Base-by-base conservation (phyloP, 257 asterid genomes). In the Rubia yunnanensis region DNA sequence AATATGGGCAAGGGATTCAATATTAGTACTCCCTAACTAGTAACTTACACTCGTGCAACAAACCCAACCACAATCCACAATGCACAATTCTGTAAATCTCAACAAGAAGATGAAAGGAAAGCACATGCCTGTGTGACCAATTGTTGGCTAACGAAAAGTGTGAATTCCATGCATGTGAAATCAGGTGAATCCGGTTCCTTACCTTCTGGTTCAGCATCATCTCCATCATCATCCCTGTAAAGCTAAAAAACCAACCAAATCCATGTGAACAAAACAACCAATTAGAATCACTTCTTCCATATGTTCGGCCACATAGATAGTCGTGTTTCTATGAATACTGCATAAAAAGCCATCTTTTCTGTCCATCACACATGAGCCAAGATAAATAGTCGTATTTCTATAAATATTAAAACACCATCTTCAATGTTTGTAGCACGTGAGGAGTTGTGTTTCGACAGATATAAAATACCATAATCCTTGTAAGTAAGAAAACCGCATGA, bases 11-110 rank as follows among this genome's bases (percentile, higher is more conserved):
- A 44, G 50, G 50, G 50, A 44, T 44, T 15, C 50, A 44, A 15
- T 44, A 3, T 20, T 14, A 44, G n/a, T 14, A 44, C 50, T 13
- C 20, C 50, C 50, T 44, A 44, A 44, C 65, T 61, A 4, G 66
- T 61, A 35, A 35, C 31, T n/a, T 20, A 46, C 48, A 61, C 66
- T 46, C 46, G 15, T 60, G 65, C 48, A 28, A 20, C 59, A 53
- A 53, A 53, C 28, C 56, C 18, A 31, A 34, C 65, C 15, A 6
- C 23, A 60, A 34, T 60, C 49, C 23, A 7, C 49, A 23, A 34
- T 31, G 64, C n/a, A 58, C 10, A 30, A 5, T 50, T 53, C 28
- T 44, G 50, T 44, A 44, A 15, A 44, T 2, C 50, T 44, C 50
- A 44, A 7, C 50, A 44, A 44, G 7, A 44, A 44, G 59, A 53